A percentile compares a stretch with the other conserved stretches of the same genome.
phyloP scores from a whole-genome alignment of 768 basidiomycete species.

The Sporobolomyces roseus region DNA sequence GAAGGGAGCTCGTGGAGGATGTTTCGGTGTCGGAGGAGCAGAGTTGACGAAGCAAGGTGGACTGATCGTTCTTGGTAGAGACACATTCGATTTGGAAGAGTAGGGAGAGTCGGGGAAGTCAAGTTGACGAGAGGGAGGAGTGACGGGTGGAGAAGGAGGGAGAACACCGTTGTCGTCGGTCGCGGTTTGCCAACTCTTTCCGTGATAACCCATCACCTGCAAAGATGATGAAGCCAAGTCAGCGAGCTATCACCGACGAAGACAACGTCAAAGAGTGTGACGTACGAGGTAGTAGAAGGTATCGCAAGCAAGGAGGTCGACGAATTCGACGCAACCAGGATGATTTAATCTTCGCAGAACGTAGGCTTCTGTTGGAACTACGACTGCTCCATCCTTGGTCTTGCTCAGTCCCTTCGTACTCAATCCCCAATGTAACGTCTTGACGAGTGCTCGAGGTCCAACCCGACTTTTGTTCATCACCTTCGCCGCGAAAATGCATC shows the following conservation, averaged over 20 bases:
- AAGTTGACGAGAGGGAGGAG: slow-evolving; percentile 1
- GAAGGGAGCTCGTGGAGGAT: background rate
- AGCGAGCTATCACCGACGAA: background rate
- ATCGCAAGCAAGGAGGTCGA: slow-evolving; percentile 75
- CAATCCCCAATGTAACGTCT: slow-evolving; percentile 7
- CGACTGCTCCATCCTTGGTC: slow-evolving; percentile 21
- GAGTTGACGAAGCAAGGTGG: background rate
- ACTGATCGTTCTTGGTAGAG: background rate
- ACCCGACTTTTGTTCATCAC: slow-evolving; percentile 61
- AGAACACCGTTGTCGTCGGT: background rate
- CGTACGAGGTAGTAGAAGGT: slow-evolving; percentile 74
- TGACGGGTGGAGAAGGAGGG: slow-evolving; percentile 25
- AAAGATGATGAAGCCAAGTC: background rate
- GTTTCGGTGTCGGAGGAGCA: slow-evolving; percentile 1
- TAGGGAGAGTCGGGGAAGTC: background rate
- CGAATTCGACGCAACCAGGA: slow-evolving; percentile 71
- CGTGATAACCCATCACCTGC: slow-evolving; percentile 65
- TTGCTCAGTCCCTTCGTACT: slow-evolving; percentile 2
- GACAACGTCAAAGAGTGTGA: background rate
- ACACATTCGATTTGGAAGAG: background rate
- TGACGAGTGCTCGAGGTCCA: slow-evolving; percentile 41
- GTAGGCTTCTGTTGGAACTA: slow-evolving; percentile 73
- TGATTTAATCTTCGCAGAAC: slow-evolving; percentile 69
- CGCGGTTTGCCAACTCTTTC: slow-evolving; percentile 65
- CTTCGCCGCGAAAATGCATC: slow-evolving; percentile 78